Percentiles rank a stretch among this genome's conserved stretches.
phyloP scores from a whole-genome alignment of 2,329 filamentous ascomycete genomes.

The Capronia epimyces region DNA sequence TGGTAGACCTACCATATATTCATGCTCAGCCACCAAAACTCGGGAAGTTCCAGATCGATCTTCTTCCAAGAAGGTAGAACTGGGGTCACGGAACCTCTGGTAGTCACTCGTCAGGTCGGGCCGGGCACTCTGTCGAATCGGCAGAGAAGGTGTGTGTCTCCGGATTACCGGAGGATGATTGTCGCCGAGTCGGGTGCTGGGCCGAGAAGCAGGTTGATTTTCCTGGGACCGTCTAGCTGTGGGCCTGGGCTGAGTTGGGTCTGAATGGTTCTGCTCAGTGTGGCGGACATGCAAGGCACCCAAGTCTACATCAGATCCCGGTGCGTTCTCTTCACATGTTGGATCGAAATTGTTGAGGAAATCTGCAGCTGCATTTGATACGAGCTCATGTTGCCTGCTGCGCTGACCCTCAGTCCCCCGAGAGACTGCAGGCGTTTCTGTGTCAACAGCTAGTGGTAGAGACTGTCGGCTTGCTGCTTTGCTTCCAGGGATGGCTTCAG shows the following conservation, averaged over 20 bases:
- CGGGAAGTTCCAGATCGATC: background rate
- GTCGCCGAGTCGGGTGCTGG: background rate
- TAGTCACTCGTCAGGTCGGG: background rate
- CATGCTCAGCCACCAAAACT: background rate
- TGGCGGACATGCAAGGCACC: background rate
- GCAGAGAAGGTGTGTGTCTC: constrained; percentile 2
- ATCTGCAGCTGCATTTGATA: constrained; percentile 14
- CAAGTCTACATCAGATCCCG: background rate
- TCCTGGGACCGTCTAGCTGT: background rate
- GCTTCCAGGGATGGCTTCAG: constrained; percentile 11
- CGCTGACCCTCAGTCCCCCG: background rate
- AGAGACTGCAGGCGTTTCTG: constrained; percentile 1
- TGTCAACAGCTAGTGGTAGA: background rate
- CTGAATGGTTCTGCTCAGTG: background rate
- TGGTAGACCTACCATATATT: constrained; percentile 2
- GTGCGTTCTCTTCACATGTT: background rate
- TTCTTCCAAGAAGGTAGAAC: background rate
- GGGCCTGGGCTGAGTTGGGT: background rate
- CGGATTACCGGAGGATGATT: background rate
- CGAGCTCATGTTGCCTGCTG: background rate
- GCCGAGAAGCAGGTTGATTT: background rate
- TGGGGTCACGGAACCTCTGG: background rate
- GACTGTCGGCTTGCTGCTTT: constrained; percentile 10
- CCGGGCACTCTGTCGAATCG: constrained; percentile 1
- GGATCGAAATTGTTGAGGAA: constrained; percentile 26